Conservation (phyloP, 2,329 filamentous ascomycete species). For the Penicillium sp. region DNA sequence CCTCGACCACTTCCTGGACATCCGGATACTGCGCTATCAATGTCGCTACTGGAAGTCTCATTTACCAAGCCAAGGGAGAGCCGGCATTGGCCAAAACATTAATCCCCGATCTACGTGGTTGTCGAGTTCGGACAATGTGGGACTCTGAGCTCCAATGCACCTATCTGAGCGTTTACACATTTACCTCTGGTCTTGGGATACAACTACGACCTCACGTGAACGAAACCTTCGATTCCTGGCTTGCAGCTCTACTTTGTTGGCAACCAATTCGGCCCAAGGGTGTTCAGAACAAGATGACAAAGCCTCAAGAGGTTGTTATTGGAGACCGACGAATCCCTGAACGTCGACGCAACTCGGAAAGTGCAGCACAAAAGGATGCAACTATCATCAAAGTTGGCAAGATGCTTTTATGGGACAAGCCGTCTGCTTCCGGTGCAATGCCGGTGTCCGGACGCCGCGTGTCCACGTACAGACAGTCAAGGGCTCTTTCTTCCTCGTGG, state of each 20-base stretch:
- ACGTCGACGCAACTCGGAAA: slow-evolving; percentile 48
- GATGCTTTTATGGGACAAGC: slow-evolving; percentile 87
- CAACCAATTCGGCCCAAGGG: slow-evolving; percentile 52
- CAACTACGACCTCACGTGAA: slow-evolving; percentile 51
- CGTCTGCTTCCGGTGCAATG: slow-evolving; percentile 44
- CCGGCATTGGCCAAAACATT: slow-evolving; percentile 49
- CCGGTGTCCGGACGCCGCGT: slow-evolving; percentile 45
- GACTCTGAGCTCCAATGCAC: slow-evolving; percentile 47
- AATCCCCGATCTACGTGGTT: slow-evolving; percentile 52
- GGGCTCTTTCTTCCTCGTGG: slow-evolving; percentile 67
- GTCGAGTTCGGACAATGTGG: slow-evolving; percentile 50
- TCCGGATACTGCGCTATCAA: slow-evolving; percentile 55
- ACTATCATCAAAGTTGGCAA: slow-evolving; percentile 95
- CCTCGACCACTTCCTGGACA: slow-evolving; percentile 46
- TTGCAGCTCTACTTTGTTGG: slow-evolving; percentile 53
- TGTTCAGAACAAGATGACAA: slow-evolving; percentile 52
- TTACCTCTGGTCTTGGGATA: slow-evolving; percentile 49
- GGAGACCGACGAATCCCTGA: slow-evolving; percentile 45
- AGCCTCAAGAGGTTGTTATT: slow-evolving; percentile 48
- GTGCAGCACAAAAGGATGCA: slow-evolving; percentile 62
- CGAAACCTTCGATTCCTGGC: slow-evolving; percentile 54
- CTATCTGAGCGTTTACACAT: slow-evolving; percentile 51
- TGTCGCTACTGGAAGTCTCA: slow-evolving; percentile 51
- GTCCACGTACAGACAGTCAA: slow-evolving; percentile 57
- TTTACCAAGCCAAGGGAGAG: slow-evolving; percentile 53